Evolutionary conservation across 1,284 basidiomycete genomes (phyloP).

Genomic region (Ustilago curta): DNA sequence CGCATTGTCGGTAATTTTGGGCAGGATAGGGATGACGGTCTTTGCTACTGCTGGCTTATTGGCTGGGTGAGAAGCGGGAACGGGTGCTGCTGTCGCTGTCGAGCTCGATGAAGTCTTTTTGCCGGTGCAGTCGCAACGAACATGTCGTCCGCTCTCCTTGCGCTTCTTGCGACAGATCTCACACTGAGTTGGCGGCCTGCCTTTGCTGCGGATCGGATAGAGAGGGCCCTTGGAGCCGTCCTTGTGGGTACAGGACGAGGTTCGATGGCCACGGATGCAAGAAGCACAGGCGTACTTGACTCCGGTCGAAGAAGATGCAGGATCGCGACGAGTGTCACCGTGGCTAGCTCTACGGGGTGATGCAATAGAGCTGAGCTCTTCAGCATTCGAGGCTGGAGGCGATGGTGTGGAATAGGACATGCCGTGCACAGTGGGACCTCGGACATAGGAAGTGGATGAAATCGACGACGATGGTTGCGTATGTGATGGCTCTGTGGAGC

Average conservation of each 20-base stretch:
- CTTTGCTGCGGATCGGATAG: slow-evolving; percentile 57
- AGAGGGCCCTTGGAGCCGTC: slow-evolving; percentile 62
- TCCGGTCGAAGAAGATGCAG: neutral
- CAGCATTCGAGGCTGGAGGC: neutral
- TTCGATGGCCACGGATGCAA: slow-evolving; percentile 64
- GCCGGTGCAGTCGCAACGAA: slow-evolving; percentile 51
- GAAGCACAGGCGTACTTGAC: slow-evolving; percentile 63
- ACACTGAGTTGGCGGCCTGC: slow-evolving; percentile 62
- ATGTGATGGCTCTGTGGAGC: slow-evolving; percentile 14
- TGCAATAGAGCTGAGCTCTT: neutral
- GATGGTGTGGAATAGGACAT: slow-evolving; percentile 19
- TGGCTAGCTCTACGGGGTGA: slow-evolving; percentile 14
- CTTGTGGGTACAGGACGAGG: slow-evolving; percentile 61
- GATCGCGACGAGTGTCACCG: slow-evolving; percentile 7
- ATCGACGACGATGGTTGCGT: slow-evolving; percentile 4
- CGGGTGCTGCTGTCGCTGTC: neutral
- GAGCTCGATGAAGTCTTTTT: slow-evolving; percentile 22
- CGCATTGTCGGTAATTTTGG: neutral
- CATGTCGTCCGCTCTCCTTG: slow-evolving; percentile 51
- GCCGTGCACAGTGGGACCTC: slow-evolving; percentile 7
- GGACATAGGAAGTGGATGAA: slow-evolving; percentile 3
- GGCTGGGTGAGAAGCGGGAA: neutral
- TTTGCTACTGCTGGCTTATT: slow-evolving; percentile 2
- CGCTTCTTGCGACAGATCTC: slow-evolving; percentile 58
- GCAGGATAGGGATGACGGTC: slow-evolving; percentile 15